Evolutionary conservation across 169 alveolate species (phyloP).

Genomic region (Plasmodium billcollinsi): DNA sequence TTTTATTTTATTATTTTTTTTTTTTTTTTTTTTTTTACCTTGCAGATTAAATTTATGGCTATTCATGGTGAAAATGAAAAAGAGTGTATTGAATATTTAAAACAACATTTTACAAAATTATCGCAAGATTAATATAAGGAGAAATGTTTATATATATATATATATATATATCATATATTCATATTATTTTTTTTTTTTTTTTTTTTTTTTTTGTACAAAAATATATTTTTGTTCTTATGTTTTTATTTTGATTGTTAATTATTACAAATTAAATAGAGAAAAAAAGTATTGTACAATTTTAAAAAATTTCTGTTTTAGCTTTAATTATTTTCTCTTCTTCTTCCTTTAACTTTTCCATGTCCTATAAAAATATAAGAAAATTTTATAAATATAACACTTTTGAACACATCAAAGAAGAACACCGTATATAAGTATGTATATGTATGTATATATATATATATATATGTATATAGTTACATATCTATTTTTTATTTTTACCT

Average conservation of each 20-base stretch:
- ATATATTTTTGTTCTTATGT: background rate
- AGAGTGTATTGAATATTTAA: conserved; percentile 68
- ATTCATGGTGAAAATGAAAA: conserved; percentile 71
- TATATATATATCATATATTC: background rate
- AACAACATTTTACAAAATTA: conserved; percentile 30
- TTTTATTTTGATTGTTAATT: background rate
- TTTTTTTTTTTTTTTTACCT: background rate
- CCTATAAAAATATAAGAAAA: conserved; percentile 16
- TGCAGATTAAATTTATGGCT: conserved; percentile 59
- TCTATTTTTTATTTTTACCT: conserved; percentile 6
- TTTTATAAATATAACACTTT: background rate
- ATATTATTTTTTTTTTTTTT: too few relatives aligned
- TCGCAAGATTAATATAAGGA: background rate
- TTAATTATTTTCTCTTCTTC: conserved; percentile 67
- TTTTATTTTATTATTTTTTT: background rate
- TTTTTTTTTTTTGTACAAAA: conserved; percentile 2
- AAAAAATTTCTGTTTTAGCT: conserved; percentile 62
- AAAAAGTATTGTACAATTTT: conserved; percentile 5
- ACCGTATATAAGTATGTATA: too few relatives aligned
- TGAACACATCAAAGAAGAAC: too few relatives aligned
- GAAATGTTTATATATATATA: background rate
- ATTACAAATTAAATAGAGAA: background rate
- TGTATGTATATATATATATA: too few relatives aligned
- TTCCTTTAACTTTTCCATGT: conserved; percentile 64
- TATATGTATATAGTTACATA: too few relatives aligned